These are phyloP conservation scores for Wickerhamomyces tratensis DNA, from an alignment of 805 yeast species.

Conservation along the genomic window DNA sequence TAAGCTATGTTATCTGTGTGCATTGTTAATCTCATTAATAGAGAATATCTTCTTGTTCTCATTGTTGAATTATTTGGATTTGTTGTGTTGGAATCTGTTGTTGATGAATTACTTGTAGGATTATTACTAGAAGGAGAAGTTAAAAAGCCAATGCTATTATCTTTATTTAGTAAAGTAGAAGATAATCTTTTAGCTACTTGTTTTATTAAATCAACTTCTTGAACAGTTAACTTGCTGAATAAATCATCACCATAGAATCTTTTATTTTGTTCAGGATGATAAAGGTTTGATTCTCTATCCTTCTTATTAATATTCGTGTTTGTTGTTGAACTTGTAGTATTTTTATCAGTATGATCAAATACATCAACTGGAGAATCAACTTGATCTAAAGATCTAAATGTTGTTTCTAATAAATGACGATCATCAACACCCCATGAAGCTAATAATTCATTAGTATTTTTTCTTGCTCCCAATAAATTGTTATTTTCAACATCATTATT, in stretches of 20 bases:
- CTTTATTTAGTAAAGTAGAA: conserved; percentile 7
- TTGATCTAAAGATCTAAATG: not conserved
- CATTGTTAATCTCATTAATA: conserved; percentile 12
- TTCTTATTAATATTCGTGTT: no score
- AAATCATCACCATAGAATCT: conserved; percentile 20
- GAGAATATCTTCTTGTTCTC: conserved; percentile 10
- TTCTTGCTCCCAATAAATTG: not conserved
- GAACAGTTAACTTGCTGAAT: conserved; percentile 8
- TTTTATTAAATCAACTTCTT: conserved; percentile 17
- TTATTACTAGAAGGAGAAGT: not conserved
- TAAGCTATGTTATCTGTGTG: conserved; percentile 9
- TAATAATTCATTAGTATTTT: conserved; percentile 15
- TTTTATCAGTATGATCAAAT: no score
- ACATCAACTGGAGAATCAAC: no score
- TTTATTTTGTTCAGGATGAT: conserved; percentile 1
- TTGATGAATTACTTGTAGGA: not conserved
- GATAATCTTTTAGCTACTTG: conserved; percentile 15
- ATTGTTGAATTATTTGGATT: not conserved
- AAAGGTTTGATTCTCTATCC: not conserved
- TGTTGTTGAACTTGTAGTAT: not conserved
- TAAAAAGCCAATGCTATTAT: not conserved
- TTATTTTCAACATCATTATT: no score
- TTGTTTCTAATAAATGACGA: conserved; percentile 3
- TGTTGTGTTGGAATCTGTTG: not conserved
- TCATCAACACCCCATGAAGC: conserved; percentile 26